These are phyloP conservation scores for Stenocarpella maydis DNA, from an alignment of 2,329 filamentous ascomycete species.

Conservation along the genomic window DNA sequence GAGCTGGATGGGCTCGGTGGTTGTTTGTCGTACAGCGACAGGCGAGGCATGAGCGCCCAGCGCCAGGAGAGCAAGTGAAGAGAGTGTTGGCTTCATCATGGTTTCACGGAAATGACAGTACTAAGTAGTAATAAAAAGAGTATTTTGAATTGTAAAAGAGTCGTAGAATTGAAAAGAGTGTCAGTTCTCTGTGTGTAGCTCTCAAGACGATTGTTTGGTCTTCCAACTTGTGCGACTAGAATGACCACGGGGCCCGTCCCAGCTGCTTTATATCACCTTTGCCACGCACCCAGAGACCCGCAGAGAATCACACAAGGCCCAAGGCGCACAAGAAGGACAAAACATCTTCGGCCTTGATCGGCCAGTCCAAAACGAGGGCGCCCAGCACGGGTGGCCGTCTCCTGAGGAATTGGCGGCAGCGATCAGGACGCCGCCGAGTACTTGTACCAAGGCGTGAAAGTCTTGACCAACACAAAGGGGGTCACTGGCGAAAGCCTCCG, in stretches of 20 bases:
- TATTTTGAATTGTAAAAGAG: background rate
- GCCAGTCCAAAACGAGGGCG: constrained; percentile 2
- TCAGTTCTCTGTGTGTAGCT: background rate
- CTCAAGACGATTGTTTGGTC: background rate
- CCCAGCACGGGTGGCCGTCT: constrained; percentile 1
- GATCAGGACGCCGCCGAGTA: constrained; percentile 15
- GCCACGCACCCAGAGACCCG: no score
- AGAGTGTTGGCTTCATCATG: constrained; percentile 9
- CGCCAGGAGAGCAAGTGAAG: constrained; percentile 11
- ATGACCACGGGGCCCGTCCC: background rate
- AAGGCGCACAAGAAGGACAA: constrained; percentile 20
- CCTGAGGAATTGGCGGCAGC: constrained; percentile 19
- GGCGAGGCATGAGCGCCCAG: constrained; percentile 10
- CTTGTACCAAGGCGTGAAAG: constrained; percentile 14
- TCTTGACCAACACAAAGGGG: constrained; percentile 9
- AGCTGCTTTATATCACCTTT: background rate
- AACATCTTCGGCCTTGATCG: constrained; percentile 12
- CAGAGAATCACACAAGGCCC: background rate
- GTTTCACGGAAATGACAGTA: constrained; percentile 16
- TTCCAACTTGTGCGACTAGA: background rate
- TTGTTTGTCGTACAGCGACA: background rate
- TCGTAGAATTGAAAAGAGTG: background rate
- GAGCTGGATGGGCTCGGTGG: background rate
- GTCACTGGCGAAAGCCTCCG: background rate
- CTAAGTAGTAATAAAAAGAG: background rate